Evolutionary conservation across 176 grass and related monocot genomes (phyloP), one percentile per base, ranked within the genome.

Genomic region (Elaeis guineensis): DNA sequence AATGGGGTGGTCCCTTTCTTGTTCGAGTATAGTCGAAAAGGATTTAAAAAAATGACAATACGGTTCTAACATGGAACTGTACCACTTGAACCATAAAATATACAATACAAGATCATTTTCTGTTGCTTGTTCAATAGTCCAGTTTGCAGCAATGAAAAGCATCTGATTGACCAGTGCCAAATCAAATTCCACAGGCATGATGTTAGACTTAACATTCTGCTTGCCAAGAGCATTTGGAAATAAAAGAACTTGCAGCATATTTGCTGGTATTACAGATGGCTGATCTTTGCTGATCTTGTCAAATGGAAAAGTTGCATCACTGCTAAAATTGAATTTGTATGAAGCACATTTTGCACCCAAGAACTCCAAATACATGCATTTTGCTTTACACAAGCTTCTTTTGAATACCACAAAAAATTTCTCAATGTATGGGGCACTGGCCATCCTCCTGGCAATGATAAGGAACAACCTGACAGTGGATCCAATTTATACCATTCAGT

Each of bases 81-180:
- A 96, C 80, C 78, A 79, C 39, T 87, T 77, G 55, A 96, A 90
- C 78, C 78, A 82, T 66, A 72, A 67, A 9, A 12, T 11, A 79
- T 88, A 96, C 48, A 80, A 72, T 49, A 60, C 53, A 84, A 63
- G 19, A 78, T 96, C 78, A 26, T 62, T 85, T 84, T 80, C 62
- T 19, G 75, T 82, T 68, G 83, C 82, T 55, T 90, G 91, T 55
- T 87, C 83, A 62, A 96, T 79, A 58, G 80, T 81, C 91, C 91
- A 96, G 58, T 87, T 90, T 74, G 91, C 82, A 67, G 91, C 86
- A 70, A 90, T 82, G 69, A 96, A 90, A 85, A 96, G 83, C 75
- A 80, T 85, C 62, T 80, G 74, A 71, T 78, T 82, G 58, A 74
- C 80, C 77, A 90, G 52, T 20, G 51, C 69, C 30, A 51, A 66